Evolutionary conservation across 352 stramenopile species (phyloP), one percentile per base, ranked within the genome.

Genomic region (Pythium myriotylum): DNA sequence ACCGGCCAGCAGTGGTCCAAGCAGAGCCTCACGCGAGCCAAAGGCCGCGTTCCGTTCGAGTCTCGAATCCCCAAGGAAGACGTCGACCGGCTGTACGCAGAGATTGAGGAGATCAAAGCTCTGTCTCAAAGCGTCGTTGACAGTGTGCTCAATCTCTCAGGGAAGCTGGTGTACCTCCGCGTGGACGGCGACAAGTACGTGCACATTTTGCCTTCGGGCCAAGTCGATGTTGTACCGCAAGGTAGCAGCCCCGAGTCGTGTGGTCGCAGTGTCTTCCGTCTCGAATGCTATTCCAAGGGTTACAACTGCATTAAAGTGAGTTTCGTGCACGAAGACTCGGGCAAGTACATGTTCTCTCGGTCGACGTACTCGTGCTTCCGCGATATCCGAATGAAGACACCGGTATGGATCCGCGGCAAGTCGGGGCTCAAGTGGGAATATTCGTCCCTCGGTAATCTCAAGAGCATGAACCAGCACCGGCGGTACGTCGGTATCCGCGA

Each of bases 1-100:
- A 95, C 86, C 1, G 86, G 86, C 49, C 80, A 95, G 69, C 86
- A 95, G 67, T 95, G 86, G 86, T 94, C 82, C 72, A 95, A 95
- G 65, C 86, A 95, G 59, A 91, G 74, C 20, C 69, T 95, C 14
- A 92, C 84, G 1, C 84, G 88, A 35, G 81, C 77, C 1, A 80
- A 76, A 24, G 78, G 81, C 10, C 75, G 84, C 23, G 84, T 95
- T 46, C 86, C 86, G 2, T 95, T 95, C 59, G 86, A 95, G 62
- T 85, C 85, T 29, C 69, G 82, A 5, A 65, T 93, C 4, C 65
- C 68, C 4, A 86, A 84, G 37, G 86, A 95, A 59, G 83, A 92
- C 56, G 84, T 95, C 22, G 81, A 91, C 48, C 76, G 67, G 48
- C 76, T 95, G 7, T 73, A 84, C 45, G 76, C 64, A 17, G 70